phyloP scores from a whole-genome alignment of 192 early-diverging fungal species.

The Coemansia sp. region DNA sequence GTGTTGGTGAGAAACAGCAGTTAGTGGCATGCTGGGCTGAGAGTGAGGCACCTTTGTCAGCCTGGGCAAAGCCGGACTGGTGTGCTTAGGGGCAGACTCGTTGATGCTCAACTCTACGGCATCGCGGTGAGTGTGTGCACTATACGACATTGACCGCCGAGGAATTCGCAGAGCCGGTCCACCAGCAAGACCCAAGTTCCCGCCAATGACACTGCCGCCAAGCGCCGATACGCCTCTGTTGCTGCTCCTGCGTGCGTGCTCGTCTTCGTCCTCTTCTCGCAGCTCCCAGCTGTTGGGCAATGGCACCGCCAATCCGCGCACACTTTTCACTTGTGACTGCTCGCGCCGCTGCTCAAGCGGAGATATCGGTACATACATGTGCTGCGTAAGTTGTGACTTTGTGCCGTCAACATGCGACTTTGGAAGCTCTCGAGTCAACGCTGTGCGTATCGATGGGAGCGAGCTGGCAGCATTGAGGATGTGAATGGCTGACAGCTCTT shows the following conservation, averaged over 20 bases:
- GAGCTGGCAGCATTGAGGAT: conserved; percentile 48
- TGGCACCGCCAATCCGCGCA: neutral
- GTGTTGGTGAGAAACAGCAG: neutral
- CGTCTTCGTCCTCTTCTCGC: conserved; percentile 48
- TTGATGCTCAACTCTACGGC: conserved; percentile 17
- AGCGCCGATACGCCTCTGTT: conserved; percentile 2
- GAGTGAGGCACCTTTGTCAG: neutral
- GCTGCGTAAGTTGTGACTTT: conserved; percentile 22
- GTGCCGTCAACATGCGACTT: conserved; percentile 20
- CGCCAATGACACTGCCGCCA: conserved; percentile 4
- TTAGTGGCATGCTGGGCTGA: neutral
- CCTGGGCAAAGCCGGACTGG: neutral
- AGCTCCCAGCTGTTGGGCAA: conserved; percentile 25
- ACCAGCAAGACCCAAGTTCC: conserved; percentile 2
- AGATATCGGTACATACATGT: conserved; percentile 50
- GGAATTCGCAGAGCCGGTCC: conserved; percentile 15
- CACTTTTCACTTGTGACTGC: conserved; percentile 12
- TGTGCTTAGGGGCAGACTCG: neutral
- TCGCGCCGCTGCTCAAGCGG: conserved; percentile 51
- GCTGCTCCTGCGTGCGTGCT: conserved; percentile 12
- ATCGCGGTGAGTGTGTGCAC: conserved; percentile 20
- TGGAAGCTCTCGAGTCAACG: conserved; percentile 18
- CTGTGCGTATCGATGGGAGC: conserved; percentile 38
- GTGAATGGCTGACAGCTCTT: conserved; percentile 47
- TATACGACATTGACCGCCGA: conserved; percentile 46